phyloP scores from a whole-genome alignment of 2,329 filamentous ascomycete genomes.

The Aphanocladium album region DNA sequence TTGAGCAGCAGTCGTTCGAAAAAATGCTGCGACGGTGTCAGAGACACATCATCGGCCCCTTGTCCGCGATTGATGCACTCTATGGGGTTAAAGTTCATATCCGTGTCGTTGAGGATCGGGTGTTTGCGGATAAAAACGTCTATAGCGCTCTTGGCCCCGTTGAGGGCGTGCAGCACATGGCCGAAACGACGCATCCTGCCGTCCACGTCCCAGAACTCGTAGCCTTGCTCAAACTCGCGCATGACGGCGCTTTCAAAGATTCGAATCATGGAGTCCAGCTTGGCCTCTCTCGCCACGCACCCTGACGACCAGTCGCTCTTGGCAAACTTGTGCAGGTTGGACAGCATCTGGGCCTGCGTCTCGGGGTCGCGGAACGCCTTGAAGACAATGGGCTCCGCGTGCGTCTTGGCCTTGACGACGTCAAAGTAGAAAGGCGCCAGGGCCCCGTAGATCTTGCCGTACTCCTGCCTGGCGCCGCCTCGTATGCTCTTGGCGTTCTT shows the following conservation, averaged over 20 bases:
- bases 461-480: slow-evolving; percentile 82
- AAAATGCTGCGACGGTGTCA: slow-evolving; percentile 77
- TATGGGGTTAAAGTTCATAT: slow-evolving; percentile 61
- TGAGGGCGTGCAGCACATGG: slow-evolving; percentile 74
- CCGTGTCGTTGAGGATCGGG: slow-evolving; percentile 70
- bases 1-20: slow-evolving; percentile 70
- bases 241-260: slow-evolving; percentile 90
- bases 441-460: slow-evolving; percentile 83
- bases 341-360: slow-evolving; percentile 82
- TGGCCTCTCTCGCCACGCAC: slow-evolving; percentile 65
- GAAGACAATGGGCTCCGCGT: slow-evolving; percentile 79
- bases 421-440: slow-evolving; percentile 87
- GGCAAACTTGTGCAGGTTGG: slow-evolving; percentile 73
- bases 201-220: slow-evolving; percentile 82
- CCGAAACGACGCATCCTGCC: slow-evolving; percentile 87
- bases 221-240: slow-evolving; percentile 88
- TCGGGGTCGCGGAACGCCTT: slow-evolving; percentile 82
- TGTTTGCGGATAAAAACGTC: slow-evolving; percentile 89
- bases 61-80: slow-evolving; percentile 70
- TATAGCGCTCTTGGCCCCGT: slow-evolving; percentile 71
- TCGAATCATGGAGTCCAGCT: slow-evolving; percentile 66
- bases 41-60: slow-evolving; percentile 60
- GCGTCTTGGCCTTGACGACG: slow-evolving; percentile 64
- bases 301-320: slow-evolving; percentile 76
- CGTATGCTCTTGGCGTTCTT: slow-evolving; percentile 70